Evolutionary conservation across 2,329 filamentous ascomycete species (phyloP).

Genomic region (Alternaria viburni): DNA sequence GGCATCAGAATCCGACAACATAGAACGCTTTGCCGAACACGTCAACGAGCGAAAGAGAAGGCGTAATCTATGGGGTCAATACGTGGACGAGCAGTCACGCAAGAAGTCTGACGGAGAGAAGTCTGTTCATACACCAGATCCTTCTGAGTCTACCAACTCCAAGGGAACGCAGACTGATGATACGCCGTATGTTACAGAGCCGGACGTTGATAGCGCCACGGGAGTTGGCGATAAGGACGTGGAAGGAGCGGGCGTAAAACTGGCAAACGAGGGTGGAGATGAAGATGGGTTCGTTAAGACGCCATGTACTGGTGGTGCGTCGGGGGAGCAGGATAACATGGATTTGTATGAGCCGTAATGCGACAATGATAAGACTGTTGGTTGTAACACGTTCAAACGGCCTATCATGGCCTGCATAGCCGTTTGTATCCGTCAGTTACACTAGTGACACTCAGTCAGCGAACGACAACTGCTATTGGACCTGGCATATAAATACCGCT

Average conservation of each 20-base stretch:
- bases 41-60: background rate
- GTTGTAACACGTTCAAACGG: background rate
- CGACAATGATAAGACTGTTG: background rate
- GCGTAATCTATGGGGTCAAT: background rate
- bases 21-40: background rate
- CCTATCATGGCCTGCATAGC: background rate
- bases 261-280: background rate
- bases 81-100: background rate
- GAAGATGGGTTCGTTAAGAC: background rate
- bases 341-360: background rate
- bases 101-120: background rate
- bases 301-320: accelerated
- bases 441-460: background rate
- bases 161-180: background rate
- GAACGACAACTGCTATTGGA: too few relatives aligned
- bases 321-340: background rate
- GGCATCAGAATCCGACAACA: background rate
- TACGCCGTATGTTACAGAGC: background rate
- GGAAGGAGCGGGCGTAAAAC: background rate
- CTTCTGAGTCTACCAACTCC: background rate
- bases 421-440: background rate
- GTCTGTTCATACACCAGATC: background rate
- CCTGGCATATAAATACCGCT: too few relatives aligned
- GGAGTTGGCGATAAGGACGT: background rate
- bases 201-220: background rate